Conservation (phyloP, 2,329 filamentous ascomycete species). For the Anthostomella pinea region DNA sequence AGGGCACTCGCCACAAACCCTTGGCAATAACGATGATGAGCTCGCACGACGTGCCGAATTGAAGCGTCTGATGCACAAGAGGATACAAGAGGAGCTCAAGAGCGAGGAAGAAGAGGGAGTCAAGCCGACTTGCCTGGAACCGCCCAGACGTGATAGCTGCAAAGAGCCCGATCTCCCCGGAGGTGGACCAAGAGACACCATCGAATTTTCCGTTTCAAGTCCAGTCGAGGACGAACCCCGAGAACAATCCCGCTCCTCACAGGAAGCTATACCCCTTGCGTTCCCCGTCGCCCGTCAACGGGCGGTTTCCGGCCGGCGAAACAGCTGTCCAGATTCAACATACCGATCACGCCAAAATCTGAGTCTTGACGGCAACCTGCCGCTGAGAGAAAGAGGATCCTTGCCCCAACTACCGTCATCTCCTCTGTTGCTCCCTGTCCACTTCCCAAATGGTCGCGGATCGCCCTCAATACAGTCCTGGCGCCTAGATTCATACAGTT, state of each 20-base stretch:
- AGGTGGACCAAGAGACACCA: slow-evolving; percentile 46
- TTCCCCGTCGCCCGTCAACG: slow-evolving; percentile 8
- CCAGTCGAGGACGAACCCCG: slow-evolving; percentile 13
- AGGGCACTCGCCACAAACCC: slow-evolving; percentile 38
- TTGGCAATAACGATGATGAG: slow-evolving; percentile 50
- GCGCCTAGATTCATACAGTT: slow-evolving; percentile 28
- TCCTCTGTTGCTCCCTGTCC: slow-evolving; percentile 20
- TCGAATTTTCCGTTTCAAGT: slow-evolving; percentile 42
- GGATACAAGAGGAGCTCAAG: slow-evolving; percentile 57
- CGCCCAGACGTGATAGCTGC: slow-evolving; percentile 27
- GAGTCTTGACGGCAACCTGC: slow-evolving; percentile 3
- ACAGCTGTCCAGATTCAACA: slow-evolving; percentile 14
- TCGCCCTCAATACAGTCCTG: slow-evolving; percentile 29
- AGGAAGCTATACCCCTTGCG: slow-evolving; percentile 7
- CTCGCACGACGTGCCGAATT: slow-evolving; percentile 54
- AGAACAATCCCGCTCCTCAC: slow-evolving; percentile 3
- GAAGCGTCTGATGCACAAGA: slow-evolving; percentile 51
- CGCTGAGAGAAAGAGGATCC: slow-evolving; percentile 14
- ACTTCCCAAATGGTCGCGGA: slow-evolving; percentile 16
- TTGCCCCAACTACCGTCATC: slow-evolving; percentile 20
- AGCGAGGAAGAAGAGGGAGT: slow-evolving; percentile 39
- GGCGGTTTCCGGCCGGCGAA: slow-evolving; percentile 10
- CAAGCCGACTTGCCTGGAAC: slow-evolving; percentile 25
- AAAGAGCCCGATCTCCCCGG: slow-evolving; percentile 28
- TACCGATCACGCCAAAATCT: slow-evolving; percentile 12